Base-by-base conservation (phyloP, 2,329 filamentous ascomycete genomes). In the Chaetomiaceae sp. region DNA sequence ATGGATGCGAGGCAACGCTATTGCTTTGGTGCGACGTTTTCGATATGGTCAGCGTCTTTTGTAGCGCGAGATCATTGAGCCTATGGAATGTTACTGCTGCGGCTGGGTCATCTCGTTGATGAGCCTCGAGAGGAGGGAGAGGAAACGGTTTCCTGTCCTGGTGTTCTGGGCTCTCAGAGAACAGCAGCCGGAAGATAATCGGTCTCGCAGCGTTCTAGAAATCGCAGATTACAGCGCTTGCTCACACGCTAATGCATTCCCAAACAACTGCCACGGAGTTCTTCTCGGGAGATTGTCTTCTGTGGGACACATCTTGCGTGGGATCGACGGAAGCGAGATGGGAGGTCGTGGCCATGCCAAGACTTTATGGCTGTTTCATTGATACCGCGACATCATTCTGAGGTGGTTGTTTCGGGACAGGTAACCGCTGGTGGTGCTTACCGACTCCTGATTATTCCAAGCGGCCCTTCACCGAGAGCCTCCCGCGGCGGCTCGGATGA, bases 321-420 rank as follows among this genome's bases (percentile, higher is more conserved):
- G 31, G 54, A 54, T 54, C 48, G 34, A 23, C 51, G 15, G 47
- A 54, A 54, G 52, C 55, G 52, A 57, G 23, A 57, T 54, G 44
- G 44, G 45, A 53, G 29, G 45, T 12, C 20, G n/a, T 12, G 25
- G 20, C 17, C 15, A 40, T 40, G 47, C 38, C 51, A 51, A 47
- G 50, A 12, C 4, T 47, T 39, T 7, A 47, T 51, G 25, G 20
- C 19, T 11, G 31, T n/a, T 27, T 15, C n/a, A 23, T 4, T 22
- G 25, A 15, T 15, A n/a, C 40, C 12, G 14, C 27, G 25, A 34
- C 29, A 15, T 36, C 8, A 38, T 23, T 22, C 29, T 25, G 20
- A 15, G 22, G 38, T 47, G 17, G 14, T 42, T 51, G 40, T 51
- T 51, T 45, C 19, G 12, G 29, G 48, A 17, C 1, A 29, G 31